Base-by-base conservation (phyloP, 2,329 filamentous ascomycete genomes). In the Xylariaceae sp. region DNA sequence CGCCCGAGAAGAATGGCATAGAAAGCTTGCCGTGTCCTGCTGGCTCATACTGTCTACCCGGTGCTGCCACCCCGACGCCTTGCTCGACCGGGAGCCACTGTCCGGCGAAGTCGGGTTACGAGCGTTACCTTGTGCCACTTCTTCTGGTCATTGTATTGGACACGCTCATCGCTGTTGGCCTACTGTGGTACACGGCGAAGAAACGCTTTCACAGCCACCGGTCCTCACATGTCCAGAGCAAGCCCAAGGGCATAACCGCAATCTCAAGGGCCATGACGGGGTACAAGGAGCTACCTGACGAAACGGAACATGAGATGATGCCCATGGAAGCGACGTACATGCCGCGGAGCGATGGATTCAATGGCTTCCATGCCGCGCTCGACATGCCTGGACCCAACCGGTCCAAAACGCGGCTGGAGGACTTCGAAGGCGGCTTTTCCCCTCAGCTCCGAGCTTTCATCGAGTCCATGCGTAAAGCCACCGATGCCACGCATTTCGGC, bases 1-100 rank as follows among this genome's bases (percentile, higher is more conserved):
- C 70, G 1, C 28, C 33, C 2, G 35, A 39, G 16, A 48, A 42
- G 5, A 46, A 48, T 3, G 65, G 65, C 8, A 61, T 52, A 26
- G 45, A 64, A 35, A 59, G 57, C 27, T 42, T 65, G 4, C 31
- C 38, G 8, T 75, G 72, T 32, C 68, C 68, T 0, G 38, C 53
- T 7, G 69, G 69, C 16, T 57, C 58, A 3, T 76, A 68, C 41
- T 76, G 72, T 39, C 69, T 68, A 19, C 60, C 61, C 1, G 72
- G 72, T 5, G 62, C 66, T 4, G 47, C 60, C 1, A 52, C 59
- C 5, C 67, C 72, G 2, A 67, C 63, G 3, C 64, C 65, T 9
- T 76, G 72, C 38, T 50, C 51, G 12, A 31, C 55, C 3, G 67
- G 65, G 1, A 69, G 68, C 19, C 41, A 49, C 4, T 76, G 72